phyloP scores from a whole-genome alignment of 805 yeast species.

The Debaryomyces maramus region DNA sequence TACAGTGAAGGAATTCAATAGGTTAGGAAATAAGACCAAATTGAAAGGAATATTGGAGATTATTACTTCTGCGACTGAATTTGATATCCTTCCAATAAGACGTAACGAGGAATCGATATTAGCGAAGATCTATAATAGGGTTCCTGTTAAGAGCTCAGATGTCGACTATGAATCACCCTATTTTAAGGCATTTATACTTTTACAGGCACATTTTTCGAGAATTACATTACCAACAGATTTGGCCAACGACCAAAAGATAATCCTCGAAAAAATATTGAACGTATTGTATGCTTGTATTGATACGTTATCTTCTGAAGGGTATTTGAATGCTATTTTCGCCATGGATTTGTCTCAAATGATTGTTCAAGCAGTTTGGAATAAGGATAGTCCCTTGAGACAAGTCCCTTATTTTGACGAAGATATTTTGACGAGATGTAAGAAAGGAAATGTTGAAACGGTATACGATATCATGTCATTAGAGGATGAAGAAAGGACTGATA shows the following conservation, averaged over 20 bases:
- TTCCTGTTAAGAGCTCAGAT: constrained; percentile 59
- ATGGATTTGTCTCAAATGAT: constrained; percentile 91
- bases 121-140: constrained; percentile 49
- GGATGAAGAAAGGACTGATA: constrained; percentile 67
- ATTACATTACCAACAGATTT: constrained; percentile 59
- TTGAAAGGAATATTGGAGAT: constrained; percentile 63
- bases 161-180: constrained; percentile 51
- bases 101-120: constrained; percentile 55
- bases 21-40: constrained; percentile 55
- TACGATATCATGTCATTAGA: constrained; percentile 79
- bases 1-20: constrained; percentile 64
- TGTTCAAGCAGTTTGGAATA: constrained; percentile 82
- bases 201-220: constrained; percentile 82
- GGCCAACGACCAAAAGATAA: constrained; percentile 50
- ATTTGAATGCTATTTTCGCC: constrained; percentile 70
- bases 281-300: constrained; percentile 72
- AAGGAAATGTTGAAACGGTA: constrained; percentile 62
- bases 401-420: constrained; percentile 63
- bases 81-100: constrained; percentile 64
- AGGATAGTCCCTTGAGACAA: constrained; percentile 76
- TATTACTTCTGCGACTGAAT: constrained; percentile 68
- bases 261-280: constrained; percentile 50
- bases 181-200: constrained; percentile 68
- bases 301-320: constrained; percentile 75
- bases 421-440: constrained; percentile 54